Base-by-base conservation (phyloP, 2,329 filamentous ascomycete species). In the Colletotrichum eleusines region DNA sequence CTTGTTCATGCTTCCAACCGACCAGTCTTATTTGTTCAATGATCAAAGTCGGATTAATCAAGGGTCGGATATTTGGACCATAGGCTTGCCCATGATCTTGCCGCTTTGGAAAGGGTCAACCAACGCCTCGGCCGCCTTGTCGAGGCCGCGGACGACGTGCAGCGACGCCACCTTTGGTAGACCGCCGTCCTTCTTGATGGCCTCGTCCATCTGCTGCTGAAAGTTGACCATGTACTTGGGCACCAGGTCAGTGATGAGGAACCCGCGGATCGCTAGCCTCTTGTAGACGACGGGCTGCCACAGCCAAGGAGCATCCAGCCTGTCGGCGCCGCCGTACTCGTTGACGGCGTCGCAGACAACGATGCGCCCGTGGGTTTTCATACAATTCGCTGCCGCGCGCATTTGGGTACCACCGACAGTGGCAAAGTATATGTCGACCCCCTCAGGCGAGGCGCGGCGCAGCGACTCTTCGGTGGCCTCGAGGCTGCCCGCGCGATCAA, bases 401-500 rank as follows among this genome's bases (percentile, higher is more conserved):
- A 63, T 31, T 35, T 92, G 90, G 80, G 93, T 91, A 48, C 92
- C 92, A 26, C 92, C 92, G 8, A 93, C 92, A 75, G 94, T 94
- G 81, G 94, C 92, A 77, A 91, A 95, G 83, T 94, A 94, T 78
- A 94, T 94, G 77, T 94, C 92, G 71, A 95, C 85, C 8, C 92
- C 92, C 28, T 93, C 80, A 1, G 92, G 91, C 1, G 91, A 91
- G 8, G 94, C 85, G 68, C 91, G 86, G 74, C 84, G 80, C 58
- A 94, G 84, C 0, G 91, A 91, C 50, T 90, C 89, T 0, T 81
- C 78, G 5, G 90, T 85, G 77, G 88, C 88, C 82, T 94, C 92
- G 66, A 87, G 93, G 86, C 93, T 94, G n/a, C n/a, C n/a, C n/a
- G n/a, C n/a, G n/a, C n/a, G n/a, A 84, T 94, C 94, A 84, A 94